Evolutionary conservation across 1,139 yeast species (phyloP).

Genomic region (Suhomyces chickasaworum): DNA sequence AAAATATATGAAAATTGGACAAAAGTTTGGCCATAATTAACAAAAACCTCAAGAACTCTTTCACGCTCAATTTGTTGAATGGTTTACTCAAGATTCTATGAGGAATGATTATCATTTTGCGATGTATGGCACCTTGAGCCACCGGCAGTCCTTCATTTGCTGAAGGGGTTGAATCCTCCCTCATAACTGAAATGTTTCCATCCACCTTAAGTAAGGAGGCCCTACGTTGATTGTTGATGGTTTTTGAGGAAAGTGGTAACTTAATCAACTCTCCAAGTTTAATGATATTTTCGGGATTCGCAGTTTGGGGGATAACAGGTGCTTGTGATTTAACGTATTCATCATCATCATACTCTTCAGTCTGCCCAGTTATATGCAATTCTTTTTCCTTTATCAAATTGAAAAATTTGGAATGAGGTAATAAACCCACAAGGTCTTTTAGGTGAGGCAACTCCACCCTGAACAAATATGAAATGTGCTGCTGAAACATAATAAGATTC

Average conservation of each 20-base stretch:
- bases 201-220: conserved; percentile 13
- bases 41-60: conserved; percentile 43
- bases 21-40: conserved; percentile 41
- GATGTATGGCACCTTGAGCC: not conserved
- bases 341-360: conserved; percentile 20
- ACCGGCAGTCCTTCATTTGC: not conserved
- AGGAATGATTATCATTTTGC: conserved; percentile 41
- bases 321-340: conserved; percentile 11
- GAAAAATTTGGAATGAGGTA: conserved; percentile 41
- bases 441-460: conserved; percentile 37
- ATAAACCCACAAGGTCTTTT: conserved; percentile 27
- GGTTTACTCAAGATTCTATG: conserved; percentile 48
- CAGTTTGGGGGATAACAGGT: conserved; percentile 4
- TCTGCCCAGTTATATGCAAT: conserved; percentile 27
- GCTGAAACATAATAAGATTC: conserved; percentile 39
- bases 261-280: conserved; percentile 40
- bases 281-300: conserved; percentile 31
- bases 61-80: conserved; percentile 39
- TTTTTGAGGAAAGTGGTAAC: conserved; percentile 46
- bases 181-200: conserved; percentile 7
- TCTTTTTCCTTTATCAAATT: conserved; percentile 41
- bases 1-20: conserved; percentile 38
- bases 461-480: conserved; percentile 30
- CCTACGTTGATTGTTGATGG: conserved; percentile 42
- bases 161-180: conserved; percentile 4